Conservation (phyloP, 176 grass and related monocot genomes). For the Oryza punctata region DNA sequence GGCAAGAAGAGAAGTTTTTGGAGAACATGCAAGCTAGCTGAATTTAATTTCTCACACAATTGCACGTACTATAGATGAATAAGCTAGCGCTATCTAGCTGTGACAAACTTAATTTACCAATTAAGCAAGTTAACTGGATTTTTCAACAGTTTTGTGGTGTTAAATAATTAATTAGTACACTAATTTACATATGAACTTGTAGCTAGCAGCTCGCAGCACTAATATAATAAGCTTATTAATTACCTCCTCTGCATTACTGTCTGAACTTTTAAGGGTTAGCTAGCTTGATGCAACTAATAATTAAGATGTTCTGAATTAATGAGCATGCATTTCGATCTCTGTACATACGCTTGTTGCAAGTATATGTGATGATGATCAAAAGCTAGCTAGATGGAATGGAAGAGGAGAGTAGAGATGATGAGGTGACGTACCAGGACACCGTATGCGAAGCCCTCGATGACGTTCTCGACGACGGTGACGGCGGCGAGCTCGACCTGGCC, state of each 20-base stretch:
- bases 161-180: not conserved
- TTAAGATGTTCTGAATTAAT: no score
- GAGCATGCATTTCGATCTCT: no score
- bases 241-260: not conserved
- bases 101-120: not conserved
- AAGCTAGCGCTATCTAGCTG: no score
- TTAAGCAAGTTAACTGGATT: not conserved
- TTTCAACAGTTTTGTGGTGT: not conserved
- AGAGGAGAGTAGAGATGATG: no score
- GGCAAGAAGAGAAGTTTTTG: not conserved
- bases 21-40: no score
- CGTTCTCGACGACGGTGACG: constrained; percentile 62
- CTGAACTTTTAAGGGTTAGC: not conserved
- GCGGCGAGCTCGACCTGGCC: constrained; percentile 73
- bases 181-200: not conserved
- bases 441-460: constrained; percentile 71
- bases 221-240: not conserved
- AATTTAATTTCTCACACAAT: no score
- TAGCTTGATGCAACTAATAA: not conserved
- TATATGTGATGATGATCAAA: no score
- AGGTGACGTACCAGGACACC: constrained; percentile 57
- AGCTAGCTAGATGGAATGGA: no score
- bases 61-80: no score
- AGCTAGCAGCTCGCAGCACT: not conserved
- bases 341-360: no score